phyloP scores from a whole-genome alignment of 1,284 basidiomycete species.

The Puccinia triticina region DNA sequence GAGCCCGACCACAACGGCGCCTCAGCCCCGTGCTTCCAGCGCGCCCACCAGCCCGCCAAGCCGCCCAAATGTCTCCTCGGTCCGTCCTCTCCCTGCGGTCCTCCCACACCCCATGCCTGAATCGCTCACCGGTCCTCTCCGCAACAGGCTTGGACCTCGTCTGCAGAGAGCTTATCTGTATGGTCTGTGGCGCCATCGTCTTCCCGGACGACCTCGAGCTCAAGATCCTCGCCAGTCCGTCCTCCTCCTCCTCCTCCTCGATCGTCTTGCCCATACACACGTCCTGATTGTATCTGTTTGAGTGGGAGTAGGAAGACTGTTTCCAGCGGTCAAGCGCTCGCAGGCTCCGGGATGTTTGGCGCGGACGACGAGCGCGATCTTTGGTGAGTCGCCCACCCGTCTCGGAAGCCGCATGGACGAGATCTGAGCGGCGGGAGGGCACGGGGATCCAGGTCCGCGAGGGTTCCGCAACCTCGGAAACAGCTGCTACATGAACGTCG shows the following conservation, averaged over 20 bases:
- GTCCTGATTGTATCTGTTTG: background rate
- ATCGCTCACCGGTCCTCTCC: background rate
- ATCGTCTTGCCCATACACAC: background rate
- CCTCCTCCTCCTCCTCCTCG: background rate
- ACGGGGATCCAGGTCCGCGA: background rate
- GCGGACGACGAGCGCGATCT: slow-evolving; percentile 45
- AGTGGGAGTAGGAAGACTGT: slow-evolving; percentile 25
- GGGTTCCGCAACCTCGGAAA: slow-evolving; percentile 49
- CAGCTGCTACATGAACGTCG: slow-evolving; percentile 48
- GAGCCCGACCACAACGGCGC: background rate
- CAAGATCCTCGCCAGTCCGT: slow-evolving; percentile 32
- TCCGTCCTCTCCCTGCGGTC: background rate
- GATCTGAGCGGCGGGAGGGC: background rate
- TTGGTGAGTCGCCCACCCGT: background rate
- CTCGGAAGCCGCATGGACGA: too few species aligned
- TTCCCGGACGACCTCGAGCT: slow-evolving; percentile 33
- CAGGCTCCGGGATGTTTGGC: slow-evolving; percentile 29
- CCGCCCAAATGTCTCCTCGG: slow-evolving; percentile 33
- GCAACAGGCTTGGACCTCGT: slow-evolving; percentile 32
- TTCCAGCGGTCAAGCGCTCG: slow-evolving; percentile 24
- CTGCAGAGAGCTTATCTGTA: slow-evolving; percentile 44
- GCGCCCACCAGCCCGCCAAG: slow-evolving; percentile 12
- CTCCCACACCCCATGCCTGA: background rate
- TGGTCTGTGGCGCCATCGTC: slow-evolving; percentile 42
- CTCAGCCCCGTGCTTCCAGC: background rate